Percentiles rank a stretch among this genome's conserved stretches.
Evolutionary conservation across 306 rosid species (phyloP).

Genomic region (Quercus mongolica): DNA sequence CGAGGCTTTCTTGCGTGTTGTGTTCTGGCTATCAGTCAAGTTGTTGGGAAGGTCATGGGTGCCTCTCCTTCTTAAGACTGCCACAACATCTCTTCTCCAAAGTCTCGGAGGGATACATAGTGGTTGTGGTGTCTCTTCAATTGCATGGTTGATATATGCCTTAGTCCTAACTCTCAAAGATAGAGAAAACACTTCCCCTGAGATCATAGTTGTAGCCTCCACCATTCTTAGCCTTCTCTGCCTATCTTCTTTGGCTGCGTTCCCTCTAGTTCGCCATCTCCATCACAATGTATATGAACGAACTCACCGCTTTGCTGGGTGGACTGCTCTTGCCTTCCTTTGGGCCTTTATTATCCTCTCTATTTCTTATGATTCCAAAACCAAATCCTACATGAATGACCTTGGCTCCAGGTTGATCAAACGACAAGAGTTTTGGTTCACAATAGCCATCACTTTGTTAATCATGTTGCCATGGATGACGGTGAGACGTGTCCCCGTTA

Average conservation of each 20-base stretch:
- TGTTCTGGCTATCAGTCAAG: constrained; percentile 50
- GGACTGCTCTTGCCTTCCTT: constrained; percentile 52
- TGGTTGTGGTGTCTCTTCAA: constrained; percentile 66
- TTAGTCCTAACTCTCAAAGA: constrained; percentile 35
- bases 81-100: constrained; percentile 64
- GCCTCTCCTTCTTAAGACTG: constrained; percentile 45
- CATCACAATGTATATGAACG: constrained; percentile 69
- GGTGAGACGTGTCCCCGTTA: constrained; percentile 37
- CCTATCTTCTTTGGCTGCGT: constrained; percentile 58
- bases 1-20: constrained; percentile 41
- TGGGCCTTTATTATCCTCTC: constrained; percentile 49
- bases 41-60: constrained; percentile 47
- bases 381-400: constrained; percentile 29
- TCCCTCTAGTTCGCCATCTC: constrained; percentile 68
- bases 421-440: constrained; percentile 54
- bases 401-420: constrained; percentile 17
- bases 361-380: constrained; percentile 29
- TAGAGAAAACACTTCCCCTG: constrained; percentile 35
- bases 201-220: constrained; percentile 39
- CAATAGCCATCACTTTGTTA: constrained; percentile 41
- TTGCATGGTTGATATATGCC: constrained; percentile 63
- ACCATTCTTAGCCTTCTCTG: constrained; percentile 53
- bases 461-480: constrained; percentile 56
- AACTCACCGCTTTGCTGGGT: constrained; percentile 61
- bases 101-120: constrained; percentile 77